phyloP scores from a whole-genome alignment of 1,139 yeast genomes.

The Hansenula lynferdii region DNA sequence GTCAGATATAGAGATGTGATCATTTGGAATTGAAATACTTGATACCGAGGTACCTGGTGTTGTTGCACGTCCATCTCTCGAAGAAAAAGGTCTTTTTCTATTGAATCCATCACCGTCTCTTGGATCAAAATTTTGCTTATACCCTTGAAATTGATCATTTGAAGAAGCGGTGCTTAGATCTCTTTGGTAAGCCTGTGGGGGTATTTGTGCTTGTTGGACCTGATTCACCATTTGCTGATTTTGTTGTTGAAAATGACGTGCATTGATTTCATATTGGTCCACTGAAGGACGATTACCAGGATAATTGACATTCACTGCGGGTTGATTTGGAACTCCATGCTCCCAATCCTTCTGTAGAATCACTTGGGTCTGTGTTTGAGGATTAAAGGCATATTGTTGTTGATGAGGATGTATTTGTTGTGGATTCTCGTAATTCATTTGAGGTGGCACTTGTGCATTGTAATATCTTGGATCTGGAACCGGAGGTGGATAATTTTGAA shows the following conservation, averaged over 20 bases:
- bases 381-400: neutral
- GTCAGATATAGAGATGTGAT: constrained; percentile 19
- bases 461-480: neutral
- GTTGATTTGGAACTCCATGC: too few relatives aligned
- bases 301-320: too few relatives aligned
- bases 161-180: neutral
- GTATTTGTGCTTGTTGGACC: too few relatives aligned
- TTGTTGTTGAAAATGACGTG: too few relatives aligned
- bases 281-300: too few relatives aligned
- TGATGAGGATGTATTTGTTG: neutral
- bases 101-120: neutral
- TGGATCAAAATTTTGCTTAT: neutral
- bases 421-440: neutral
- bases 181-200: neutral
- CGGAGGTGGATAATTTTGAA: neutral
- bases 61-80: neutral
- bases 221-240: too few relatives aligned
- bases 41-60: neutral
- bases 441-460: too few relatives aligned
- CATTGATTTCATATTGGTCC: too few relatives aligned
- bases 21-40: constrained; percentile 2
- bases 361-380: too few relatives aligned
- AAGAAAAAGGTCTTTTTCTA: neutral
- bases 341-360: too few relatives aligned
- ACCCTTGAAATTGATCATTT: neutral